Evolutionary conservation across 176 grass and related monocot genomes (phyloP).

Genomic region (Otatea glauca): DNA sequence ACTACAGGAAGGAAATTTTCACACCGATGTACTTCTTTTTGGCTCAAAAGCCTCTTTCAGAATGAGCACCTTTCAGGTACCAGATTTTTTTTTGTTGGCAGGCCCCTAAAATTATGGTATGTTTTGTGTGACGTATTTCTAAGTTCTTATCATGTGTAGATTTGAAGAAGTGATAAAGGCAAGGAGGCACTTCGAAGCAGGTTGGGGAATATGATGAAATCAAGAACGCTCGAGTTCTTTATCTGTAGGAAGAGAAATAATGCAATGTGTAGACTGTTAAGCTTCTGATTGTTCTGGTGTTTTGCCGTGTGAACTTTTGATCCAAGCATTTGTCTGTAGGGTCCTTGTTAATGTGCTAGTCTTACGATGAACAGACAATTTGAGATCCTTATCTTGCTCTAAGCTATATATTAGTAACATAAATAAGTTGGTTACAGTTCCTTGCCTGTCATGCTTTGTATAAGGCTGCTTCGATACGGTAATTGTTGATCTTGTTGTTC

Average conservation of each 20-base stretch:
- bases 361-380: neutral
- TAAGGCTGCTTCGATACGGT: neutral
- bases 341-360: constrained; percentile 22
- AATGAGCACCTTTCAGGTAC: constrained; percentile 50
- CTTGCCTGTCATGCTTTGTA: neutral
- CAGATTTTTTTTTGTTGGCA: neutral
- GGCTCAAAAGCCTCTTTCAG: constrained; percentile 74
- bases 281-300: constrained; percentile 2
- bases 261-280: constrained; percentile 1
- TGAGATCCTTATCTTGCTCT: neutral
- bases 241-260: neutral
- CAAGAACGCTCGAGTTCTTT: constrained; percentile 10
- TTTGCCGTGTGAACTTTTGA: neutral
- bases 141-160: constrained; percentile 2
- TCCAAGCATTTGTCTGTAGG: neutral
- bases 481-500: neutral
- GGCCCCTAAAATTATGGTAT: no score
- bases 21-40: constrained; percentile 93
- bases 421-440: constrained; percentile 37
- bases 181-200: constrained; percentile 6
- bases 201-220: neutral
- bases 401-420: constrained; percentile 17
- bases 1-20: constrained; percentile 89
- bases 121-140: neutral
- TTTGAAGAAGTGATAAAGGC: constrained; percentile 10